Evolutionary conservation across 495 filamentous ascomycete species (phyloP).

Genomic region (Glutinoglossum americanum): DNA sequence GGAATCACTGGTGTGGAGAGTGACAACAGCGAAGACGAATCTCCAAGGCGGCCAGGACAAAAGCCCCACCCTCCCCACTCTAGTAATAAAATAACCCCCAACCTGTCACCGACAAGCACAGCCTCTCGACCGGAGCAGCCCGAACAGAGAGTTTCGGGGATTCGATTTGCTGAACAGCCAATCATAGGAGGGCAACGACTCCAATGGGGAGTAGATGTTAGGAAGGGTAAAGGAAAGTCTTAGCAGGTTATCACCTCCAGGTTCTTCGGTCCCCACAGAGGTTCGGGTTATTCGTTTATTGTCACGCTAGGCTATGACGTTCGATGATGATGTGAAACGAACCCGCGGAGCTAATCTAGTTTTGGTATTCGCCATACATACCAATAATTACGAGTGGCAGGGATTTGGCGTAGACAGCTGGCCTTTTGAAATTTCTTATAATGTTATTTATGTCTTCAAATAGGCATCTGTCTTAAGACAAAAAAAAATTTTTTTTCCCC

Average conservation of each 20-base stretch:
- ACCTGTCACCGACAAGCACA: not conserved
- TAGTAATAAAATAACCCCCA: not conserved
- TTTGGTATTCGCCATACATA: no score
- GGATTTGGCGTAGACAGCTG: no score
- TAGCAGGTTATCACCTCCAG: not conserved
- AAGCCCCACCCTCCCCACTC: not conserved
- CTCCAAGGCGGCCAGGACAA: not conserved
- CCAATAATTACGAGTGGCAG: no score
- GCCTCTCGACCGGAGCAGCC: not conserved
- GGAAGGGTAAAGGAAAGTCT: not conserved
- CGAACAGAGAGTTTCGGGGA: not conserved
- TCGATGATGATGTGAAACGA: not conserved
- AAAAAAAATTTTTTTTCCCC: no score
- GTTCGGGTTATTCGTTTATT: no score
- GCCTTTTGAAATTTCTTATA: no score
- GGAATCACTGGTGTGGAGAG: not conserved
- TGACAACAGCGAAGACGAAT: slow-evolving; percentile 4
- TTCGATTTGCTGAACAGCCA: not conserved
- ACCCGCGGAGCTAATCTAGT: no score
- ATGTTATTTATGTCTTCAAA: no score
- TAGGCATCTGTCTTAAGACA: no score
- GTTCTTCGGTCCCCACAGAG: no score
- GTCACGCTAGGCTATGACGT: not conserved
- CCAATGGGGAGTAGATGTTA: not conserved
- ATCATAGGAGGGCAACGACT: not conserved